A percentile compares a stretch with the other conserved stretches of the same genome.
phyloP scores from a whole-genome alignment of 805 yeast genomes.

The Dipodascopsis uninucleata region DNA sequence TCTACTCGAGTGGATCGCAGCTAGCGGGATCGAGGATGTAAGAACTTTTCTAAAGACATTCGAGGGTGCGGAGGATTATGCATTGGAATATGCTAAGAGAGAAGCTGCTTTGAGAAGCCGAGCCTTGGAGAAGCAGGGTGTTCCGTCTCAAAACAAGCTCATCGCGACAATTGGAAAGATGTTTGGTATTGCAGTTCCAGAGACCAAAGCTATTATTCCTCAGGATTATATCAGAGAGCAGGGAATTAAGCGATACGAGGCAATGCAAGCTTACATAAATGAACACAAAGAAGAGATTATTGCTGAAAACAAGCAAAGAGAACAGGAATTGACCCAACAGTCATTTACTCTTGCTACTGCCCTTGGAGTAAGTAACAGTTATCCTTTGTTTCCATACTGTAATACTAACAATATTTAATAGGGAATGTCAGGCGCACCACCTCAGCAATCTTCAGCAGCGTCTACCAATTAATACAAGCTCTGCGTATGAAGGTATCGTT shows the following conservation, averaged over 20 bases:
- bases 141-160: constrained; percentile 7
- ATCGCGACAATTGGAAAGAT: constrained; percentile 28
- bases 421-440: no score
- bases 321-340: constrained; percentile 77
- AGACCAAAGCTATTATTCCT: constrained; percentile 61
- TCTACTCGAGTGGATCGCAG: constrained; percentile 88
- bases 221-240: constrained; percentile 85
- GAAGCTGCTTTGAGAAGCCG: constrained; percentile 70
- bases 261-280: constrained; percentile 74
- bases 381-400: no score
- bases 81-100: constrained; percentile 76
- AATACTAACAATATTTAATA: no score
- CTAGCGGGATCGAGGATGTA: constrained; percentile 80
- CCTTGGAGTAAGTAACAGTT: constrained; percentile 59
- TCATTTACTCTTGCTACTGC: constrained; percentile 79
- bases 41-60: constrained; percentile 81
- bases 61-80: constrained; percentile 59
- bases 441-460: no score
- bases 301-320: constrained; percentile 48
- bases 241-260: constrained; percentile 83
- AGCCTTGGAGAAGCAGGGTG: constrained; percentile 46
- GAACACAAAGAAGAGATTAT: constrained; percentile 63
- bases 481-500: no score
- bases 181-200: constrained; percentile 40
- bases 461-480: no score